Conservation (phyloP, 306 rosid genomes). For the Glycine latifolia region DNA sequence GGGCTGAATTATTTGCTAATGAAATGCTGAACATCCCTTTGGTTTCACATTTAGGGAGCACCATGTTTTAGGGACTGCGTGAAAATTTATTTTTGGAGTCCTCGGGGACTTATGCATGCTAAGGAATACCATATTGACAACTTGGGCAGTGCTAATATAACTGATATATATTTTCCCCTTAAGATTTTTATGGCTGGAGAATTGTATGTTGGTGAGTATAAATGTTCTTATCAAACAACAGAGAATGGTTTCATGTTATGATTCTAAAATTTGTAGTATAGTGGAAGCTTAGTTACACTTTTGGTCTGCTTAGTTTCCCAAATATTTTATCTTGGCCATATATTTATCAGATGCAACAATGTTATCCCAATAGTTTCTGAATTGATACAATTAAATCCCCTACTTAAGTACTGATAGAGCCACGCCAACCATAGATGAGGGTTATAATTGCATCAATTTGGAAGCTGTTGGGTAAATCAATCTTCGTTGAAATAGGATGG, state of each 20-base stretch:
- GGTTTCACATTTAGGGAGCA: not conserved
- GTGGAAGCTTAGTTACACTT: not conserved
- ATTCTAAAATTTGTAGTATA: not conserved
- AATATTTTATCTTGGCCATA: not conserved
- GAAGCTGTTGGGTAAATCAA: not conserved
- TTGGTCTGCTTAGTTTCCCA: not conserved
- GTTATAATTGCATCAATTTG: not conserved
- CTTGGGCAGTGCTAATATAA: not conserved
- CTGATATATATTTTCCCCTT: slow-evolving; percentile 1
- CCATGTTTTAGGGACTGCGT: not conserved
- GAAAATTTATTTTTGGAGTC: not conserved
- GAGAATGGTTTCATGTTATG: not conserved
- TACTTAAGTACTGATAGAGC: not conserved
- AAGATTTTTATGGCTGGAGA: not conserved
- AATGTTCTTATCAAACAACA: not conserved
- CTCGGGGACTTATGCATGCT: not conserved
- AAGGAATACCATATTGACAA: not conserved
- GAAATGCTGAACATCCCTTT: slow-evolving; percentile 1
- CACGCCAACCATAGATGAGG: not conserved
- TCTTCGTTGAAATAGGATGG: not conserved
- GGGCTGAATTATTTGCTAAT: not conserved
- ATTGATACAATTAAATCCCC: not conserved
- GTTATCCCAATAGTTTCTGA: not conserved
- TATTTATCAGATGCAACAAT: not conserved
- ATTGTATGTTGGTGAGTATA: not conserved